Evolutionary conservation across 225 moss, liverwort and hornwort genomes (phyloP), one percentile per base, ranked within the genome.

Genomic region (Marchantia paleacea): DNA sequence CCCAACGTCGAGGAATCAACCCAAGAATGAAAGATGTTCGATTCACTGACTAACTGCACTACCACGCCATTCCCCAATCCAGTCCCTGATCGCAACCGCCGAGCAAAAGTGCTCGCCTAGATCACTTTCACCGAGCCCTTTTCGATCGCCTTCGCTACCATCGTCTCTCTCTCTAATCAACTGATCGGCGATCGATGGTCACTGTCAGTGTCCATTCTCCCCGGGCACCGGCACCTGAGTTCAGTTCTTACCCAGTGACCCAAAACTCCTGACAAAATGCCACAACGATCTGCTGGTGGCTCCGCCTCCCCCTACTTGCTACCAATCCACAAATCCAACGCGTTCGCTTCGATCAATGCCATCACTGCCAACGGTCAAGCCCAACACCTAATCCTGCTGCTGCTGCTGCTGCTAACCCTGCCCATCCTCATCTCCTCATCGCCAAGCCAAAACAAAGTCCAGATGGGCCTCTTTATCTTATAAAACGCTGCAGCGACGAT

Each of bases 291-390:
- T 50, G n/a, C 20, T 49, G 3, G 20, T 71, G n/a, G 12, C 72
- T 72, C 7, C 39, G 2, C 39, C 39, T 39, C 39, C 39, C 5
- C 39, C 39, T 39, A 39, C 72, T 72, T 22, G 19, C 50, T 12
- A 50, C 71, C 22, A 49, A 50, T 71, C 71, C 49, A 71, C 49
- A 51, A 48, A 50, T 72, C 51, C 72, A 51, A 72, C 51, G 72
- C 8, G 51, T n/a, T 51, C n/a, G 51, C 72, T 52, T 50, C 72
- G 12, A 20, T 72, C n/a, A 5, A 39, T 2, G 39, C 72, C 72
- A 51, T 51, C 10, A 39, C 39, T 39, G 10, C 39, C 51, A 22
- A 15, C 20, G 50, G 22, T 72, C 72, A 72, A 51, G 24, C 51
- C 72, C 22, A 22, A 6, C 49, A 49, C 49, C 71, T 58, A 20